These are phyloP conservation scores for Calonectria pseudoturangicola DNA, from an alignment of 2,329 filamentous ascomycete species.

Conservation along the genomic window DNA sequence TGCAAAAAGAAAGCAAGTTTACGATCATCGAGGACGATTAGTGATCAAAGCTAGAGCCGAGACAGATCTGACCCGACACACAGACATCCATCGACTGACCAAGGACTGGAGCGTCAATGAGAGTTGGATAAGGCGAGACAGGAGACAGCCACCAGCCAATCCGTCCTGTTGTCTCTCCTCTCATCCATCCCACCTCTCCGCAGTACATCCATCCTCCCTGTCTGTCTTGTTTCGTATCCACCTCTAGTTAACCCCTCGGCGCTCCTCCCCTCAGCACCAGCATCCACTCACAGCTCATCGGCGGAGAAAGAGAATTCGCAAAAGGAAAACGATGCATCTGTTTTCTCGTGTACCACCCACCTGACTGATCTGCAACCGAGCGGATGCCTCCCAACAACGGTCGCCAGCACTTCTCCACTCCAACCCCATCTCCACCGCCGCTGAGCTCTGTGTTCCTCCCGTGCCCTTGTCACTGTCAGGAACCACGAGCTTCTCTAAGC, in stretches of 20 bases:
- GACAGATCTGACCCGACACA: slow-evolving; percentile 17
- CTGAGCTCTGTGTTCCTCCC: slow-evolving; percentile 38
- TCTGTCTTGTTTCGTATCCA: slow-evolving; percentile 38
- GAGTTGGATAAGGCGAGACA: slow-evolving; percentile 26
- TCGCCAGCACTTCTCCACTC: slow-evolving; percentile 49
- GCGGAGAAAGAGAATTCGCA: slow-evolving; percentile 36
- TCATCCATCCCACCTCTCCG: not conserved
- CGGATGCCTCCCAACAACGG: slow-evolving; percentile 50
- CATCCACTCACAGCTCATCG: slow-evolving; percentile 40
- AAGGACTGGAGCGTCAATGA: not conserved
- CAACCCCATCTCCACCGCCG: slow-evolving; percentile 42
- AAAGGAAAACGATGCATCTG: slow-evolving; percentile 47
- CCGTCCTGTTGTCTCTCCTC: slow-evolving; percentile 17
- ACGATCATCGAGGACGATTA: slow-evolving; percentile 3
- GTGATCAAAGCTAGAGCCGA: slow-evolving; percentile 23
- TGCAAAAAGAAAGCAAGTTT: slow-evolving; percentile 1
- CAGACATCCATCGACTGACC: not conserved
- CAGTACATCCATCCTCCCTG: not conserved
- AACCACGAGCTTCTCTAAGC: slow-evolving; percentile 23
- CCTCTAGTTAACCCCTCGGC: slow-evolving; percentile 22
- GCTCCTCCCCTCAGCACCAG: slow-evolving; percentile 31
- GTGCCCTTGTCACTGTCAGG: slow-evolving; percentile 33
- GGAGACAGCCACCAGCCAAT: slow-evolving; percentile 14
- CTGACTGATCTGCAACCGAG: slow-evolving; percentile 50
- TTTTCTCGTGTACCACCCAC: slow-evolving; percentile 51